Percentiles rank a stretch among this genome's conserved stretches.
phyloP scores from a whole-genome alignment of 371 early-diverging fungal genomes.

The Chytridiales sp. region DNA sequence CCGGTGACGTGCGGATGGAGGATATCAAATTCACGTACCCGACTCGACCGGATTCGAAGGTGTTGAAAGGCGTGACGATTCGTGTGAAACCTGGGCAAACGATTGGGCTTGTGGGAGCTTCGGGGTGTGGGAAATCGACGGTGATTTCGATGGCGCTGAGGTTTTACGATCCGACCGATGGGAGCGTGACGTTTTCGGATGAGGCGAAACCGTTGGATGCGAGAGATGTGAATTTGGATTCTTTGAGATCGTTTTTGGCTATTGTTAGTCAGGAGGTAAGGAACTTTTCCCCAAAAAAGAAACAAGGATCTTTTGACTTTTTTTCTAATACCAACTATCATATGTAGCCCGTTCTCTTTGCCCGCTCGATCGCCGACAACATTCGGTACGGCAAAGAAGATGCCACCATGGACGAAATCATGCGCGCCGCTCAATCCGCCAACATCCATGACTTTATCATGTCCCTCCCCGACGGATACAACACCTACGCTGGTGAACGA shows the following conservation, averaged over 20 bases:
- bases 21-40: constrained; percentile 79
- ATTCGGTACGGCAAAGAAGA: constrained; percentile 35
- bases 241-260: constrained; percentile 71
- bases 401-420: constrained; percentile 43
- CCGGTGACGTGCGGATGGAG: constrained; percentile 35
- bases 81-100: constrained; percentile 57
- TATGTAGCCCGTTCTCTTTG: constrained; percentile 55
- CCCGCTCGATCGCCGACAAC: constrained; percentile 42
- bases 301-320: constrained; percentile 19
- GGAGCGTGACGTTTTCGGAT: constrained; percentile 64
- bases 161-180: constrained; percentile 72
- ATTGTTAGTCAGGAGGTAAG: constrained; percentile 81
- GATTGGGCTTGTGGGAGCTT: constrained; percentile 55
- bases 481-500: constrained; percentile 56
- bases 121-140: constrained; percentile 85
- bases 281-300: constrained; percentile 11
- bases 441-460: constrained; percentile 64
- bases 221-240: constrained; percentile 54
- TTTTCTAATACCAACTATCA: neutral
- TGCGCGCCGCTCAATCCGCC: constrained; percentile 60
- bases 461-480: constrained; percentile 52
- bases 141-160: constrained; percentile 78
- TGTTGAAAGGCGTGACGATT: constrained; percentile 73
- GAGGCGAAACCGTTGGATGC: constrained; percentile 67
- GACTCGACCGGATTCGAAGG: constrained; percentile 66